These are phyloP conservation scores for Umbilicaria muhlenbergii DNA, from an alignment of 495 filamentous ascomycete species.

Conservation along the genomic window DNA sequence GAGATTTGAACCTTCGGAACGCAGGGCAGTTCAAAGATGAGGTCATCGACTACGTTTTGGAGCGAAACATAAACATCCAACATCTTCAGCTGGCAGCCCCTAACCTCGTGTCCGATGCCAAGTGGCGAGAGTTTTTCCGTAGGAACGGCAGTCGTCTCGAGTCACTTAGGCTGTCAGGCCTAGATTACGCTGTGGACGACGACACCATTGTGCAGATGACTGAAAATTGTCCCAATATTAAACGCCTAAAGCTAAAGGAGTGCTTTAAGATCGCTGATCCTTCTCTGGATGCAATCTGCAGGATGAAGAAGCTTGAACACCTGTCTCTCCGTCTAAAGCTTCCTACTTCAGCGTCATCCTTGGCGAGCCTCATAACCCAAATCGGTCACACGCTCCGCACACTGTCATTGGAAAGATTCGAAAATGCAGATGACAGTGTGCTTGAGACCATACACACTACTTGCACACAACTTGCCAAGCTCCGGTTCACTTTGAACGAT, in stretches of 20 bases:
- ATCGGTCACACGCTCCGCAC: constrained; percentile 51
- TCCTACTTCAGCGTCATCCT: constrained; percentile 35
- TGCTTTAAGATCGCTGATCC: constrained; percentile 34
- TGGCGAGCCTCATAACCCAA: constrained; percentile 40
- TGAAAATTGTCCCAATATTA: constrained; percentile 45
- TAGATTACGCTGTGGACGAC: constrained; percentile 59
- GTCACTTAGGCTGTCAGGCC: constrained; percentile 48
- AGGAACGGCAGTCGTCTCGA: constrained; percentile 45
- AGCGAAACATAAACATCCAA: constrained; percentile 45
- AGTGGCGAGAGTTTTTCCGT: constrained; percentile 52
- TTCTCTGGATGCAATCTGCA: constrained; percentile 34
- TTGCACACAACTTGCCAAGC: constrained; percentile 52
- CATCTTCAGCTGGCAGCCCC: constrained; percentile 55
- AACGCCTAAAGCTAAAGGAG: constrained; percentile 54
- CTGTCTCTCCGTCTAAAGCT: constrained; percentile 50
- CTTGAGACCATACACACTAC: constrained; percentile 48
- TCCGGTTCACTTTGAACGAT: constrained; percentile 63
- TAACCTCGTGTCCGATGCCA: constrained; percentile 58
- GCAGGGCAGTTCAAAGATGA: constrained; percentile 77
- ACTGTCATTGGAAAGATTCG: constrained; percentile 51
- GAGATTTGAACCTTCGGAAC: constrained; percentile 55
- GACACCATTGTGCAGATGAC: constrained; percentile 41
- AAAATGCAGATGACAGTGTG: constrained; percentile 40
- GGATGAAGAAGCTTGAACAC: constrained; percentile 46
- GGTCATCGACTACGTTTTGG: constrained; percentile 63